Conservation (phyloP, 768 basidiomycete genomes). For the Rhodotorula toruloides region DNA sequence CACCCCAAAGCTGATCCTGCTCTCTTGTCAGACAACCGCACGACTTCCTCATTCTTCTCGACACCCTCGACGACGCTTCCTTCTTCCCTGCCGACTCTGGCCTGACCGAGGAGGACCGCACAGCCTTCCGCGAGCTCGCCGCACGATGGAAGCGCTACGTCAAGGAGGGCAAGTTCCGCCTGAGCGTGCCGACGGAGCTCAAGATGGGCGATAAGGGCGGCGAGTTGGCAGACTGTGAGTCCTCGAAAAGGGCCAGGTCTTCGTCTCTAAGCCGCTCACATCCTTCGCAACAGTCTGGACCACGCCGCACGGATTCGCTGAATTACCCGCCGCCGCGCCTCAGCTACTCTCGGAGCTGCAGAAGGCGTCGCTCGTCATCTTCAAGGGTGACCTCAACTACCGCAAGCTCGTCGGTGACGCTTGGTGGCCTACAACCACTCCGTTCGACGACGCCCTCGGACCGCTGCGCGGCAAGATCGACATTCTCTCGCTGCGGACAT, state of each 20-base stretch:
- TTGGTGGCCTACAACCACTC: slow-evolving; percentile 74
- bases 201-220: slow-evolving; percentile 21
- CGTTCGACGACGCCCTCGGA: slow-evolving; percentile 69
- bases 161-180: slow-evolving; percentile 61
- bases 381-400: slow-evolving; percentile 66
- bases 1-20: neutral
- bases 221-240: slow-evolving; percentile 23
- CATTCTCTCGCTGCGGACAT: slow-evolving; percentile 77
- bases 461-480: slow-evolving; percentile 74
- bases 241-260: neutral
- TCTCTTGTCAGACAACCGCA: slow-evolving; percentile 55
- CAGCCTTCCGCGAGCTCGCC: slow-evolving; percentile 56
- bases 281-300: slow-evolving; percentile 35
- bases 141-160: slow-evolving; percentile 69
- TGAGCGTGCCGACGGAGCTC: slow-evolving; percentile 59
- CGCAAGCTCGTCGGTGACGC: slow-evolving; percentile 79
- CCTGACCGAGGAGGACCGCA: slow-evolving; percentile 42
- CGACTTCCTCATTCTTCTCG: slow-evolving; percentile 67
- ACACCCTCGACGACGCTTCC: slow-evolving; percentile 49
- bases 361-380: slow-evolving; percentile 65
- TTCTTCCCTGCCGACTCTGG: slow-evolving; percentile 56
- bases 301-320: slow-evolving; percentile 24
- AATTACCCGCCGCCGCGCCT: slow-evolving; percentile 44
- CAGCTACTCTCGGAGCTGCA: slow-evolving; percentile 55
- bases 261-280: too few species aligned